These are phyloP conservation scores for Cryptococcus sp. DNA, from an alignment of 1,284 basidiomycete genomes.

Conservation along the genomic window DNA sequence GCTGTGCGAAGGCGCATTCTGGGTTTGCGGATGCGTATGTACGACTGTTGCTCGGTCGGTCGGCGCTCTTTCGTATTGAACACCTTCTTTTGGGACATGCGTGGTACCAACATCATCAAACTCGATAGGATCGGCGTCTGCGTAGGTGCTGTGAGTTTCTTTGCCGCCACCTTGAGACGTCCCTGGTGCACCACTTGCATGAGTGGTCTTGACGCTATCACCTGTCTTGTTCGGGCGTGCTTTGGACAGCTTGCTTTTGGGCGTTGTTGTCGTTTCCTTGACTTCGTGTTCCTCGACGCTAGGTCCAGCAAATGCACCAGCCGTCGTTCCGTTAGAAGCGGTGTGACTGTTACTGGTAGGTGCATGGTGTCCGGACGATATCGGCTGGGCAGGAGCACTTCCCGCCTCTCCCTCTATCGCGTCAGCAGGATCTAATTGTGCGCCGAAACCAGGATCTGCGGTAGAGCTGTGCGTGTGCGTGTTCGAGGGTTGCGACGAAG, in stretches of 20 bases:
- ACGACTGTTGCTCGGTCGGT: constrained; percentile 9
- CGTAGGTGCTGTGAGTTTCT: constrained; percentile 14
- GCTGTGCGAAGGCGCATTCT: constrained; percentile 4
- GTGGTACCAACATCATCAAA: constrained; percentile 23
- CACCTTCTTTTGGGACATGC: constrained; percentile 8
- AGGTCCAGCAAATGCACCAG: neutral
- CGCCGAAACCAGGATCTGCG: neutral
- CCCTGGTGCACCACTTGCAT: constrained; percentile 1
- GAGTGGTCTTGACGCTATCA: neutral
- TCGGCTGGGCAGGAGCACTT: too few species aligned
- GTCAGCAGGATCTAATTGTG: neutral
- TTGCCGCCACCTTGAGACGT: constrained; percentile 11
- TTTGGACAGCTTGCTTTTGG: neutral
- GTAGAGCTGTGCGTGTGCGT: neutral
- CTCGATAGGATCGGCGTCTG: constrained; percentile 13
- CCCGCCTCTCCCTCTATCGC: neutral
- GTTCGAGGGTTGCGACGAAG: neutral
- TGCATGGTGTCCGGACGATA: too few species aligned
- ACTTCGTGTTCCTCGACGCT: neutral
- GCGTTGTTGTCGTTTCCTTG: too few species aligned
- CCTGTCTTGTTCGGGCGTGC: neutral
- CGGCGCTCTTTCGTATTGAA: constrained; percentile 4
- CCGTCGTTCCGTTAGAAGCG: too few species aligned
- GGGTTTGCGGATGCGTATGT: constrained; percentile 8
- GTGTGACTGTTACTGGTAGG: too few species aligned